These are phyloP conservation scores for Naganishia friedmannii DNA, from an alignment of 768 basidiomycete genomes.

Conservation along the genomic window DNA sequence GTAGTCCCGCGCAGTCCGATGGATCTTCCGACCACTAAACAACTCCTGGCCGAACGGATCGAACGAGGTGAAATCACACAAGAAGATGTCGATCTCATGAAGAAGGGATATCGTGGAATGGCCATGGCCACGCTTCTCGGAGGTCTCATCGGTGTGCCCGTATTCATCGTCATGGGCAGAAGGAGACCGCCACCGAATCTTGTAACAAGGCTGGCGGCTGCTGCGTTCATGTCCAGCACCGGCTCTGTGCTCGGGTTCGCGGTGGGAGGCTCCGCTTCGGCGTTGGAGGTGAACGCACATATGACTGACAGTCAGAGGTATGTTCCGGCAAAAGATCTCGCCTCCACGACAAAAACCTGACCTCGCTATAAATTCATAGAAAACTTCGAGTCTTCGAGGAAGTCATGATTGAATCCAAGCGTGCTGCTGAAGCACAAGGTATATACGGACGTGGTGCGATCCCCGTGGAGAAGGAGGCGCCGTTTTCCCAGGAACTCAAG, in stretches of 20 bases:
- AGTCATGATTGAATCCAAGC: constrained; percentile 34
- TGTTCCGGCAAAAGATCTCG: neutral
- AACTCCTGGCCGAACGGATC: constrained; percentile 24
- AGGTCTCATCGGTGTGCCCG: constrained; percentile 29
- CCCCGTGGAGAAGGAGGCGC: too few species aligned
- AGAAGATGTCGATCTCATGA: constrained; percentile 39
- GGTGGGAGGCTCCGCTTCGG: constrained; percentile 37
- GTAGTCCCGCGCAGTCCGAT: constrained; percentile 22
- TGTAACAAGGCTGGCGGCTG: constrained; percentile 6
- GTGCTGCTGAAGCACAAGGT: constrained; percentile 30
- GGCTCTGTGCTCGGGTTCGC: constrained; percentile 41
- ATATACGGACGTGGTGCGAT: neutral
- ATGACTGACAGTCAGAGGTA: neutral
- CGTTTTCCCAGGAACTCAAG: neutral
- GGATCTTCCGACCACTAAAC: constrained; percentile 23
- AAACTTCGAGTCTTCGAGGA: constrained; percentile 40
- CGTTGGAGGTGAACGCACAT: constrained; percentile 33
- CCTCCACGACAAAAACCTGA: neutral
- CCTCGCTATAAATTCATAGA: constrained; percentile 1
- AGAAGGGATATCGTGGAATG: constrained; percentile 40
- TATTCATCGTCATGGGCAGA: constrained; percentile 29
- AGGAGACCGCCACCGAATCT: constrained; percentile 31
- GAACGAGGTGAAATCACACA: constrained; percentile 37
- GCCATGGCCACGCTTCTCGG: constrained; percentile 32
- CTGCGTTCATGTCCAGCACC: constrained; percentile 4